Evolutionary conservation across 208 protist genomes (phyloP).

Genomic region (Crithidia sp.): DNA sequence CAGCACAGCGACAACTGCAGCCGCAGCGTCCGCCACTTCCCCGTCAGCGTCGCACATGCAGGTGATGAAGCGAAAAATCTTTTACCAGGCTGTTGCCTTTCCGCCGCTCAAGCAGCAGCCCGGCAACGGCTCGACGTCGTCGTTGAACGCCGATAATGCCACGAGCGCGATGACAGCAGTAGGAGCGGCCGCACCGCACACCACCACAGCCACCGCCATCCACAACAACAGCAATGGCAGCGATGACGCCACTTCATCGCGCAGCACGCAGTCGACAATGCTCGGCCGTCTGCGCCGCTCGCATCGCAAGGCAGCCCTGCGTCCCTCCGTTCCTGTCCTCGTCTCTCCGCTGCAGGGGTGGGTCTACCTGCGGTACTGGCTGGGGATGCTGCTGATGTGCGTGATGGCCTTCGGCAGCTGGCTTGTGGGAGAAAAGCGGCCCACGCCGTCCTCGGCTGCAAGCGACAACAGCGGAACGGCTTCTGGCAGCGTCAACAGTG

Average conservation of each 20-base stretch:
- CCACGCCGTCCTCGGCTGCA: background rate
- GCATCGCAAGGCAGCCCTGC: slow-evolving; percentile 2
- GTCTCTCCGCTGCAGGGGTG: slow-evolving; percentile 24
- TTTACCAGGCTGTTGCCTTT: slow-evolving; percentile 33
- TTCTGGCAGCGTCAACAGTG: background rate
- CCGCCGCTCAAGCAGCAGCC: slow-evolving; percentile 5
- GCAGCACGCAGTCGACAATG: slow-evolving; percentile 11
- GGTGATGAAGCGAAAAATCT: slow-evolving; percentile 33
- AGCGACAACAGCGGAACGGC: background rate
- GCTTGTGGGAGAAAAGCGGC: slow-evolving; percentile 25
- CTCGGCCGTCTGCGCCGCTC: slow-evolving; percentile 3
- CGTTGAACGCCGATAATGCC: background rate
- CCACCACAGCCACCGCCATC: background rate
- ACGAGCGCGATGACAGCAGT: background rate
- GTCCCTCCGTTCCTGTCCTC: slow-evolving; percentile 9
- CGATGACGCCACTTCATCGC: background rate
- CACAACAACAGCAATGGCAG: background rate
- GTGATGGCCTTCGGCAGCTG: slow-evolving; percentile 29
- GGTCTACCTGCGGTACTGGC: slow-evolving; percentile 57
- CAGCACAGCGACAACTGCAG: background rate
- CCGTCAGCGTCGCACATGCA: slow-evolving; percentile 18
- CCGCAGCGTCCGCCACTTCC: background rate
- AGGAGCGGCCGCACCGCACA: background rate
- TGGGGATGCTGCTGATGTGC: slow-evolving; percentile 26
- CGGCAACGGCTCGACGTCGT: background rate